Percentiles rank a stretch among this genome's conserved stretches.
Evolutionary conservation across 164 flowering plant species (phyloP).

Genomic region (Aristolochia californica): DNA sequence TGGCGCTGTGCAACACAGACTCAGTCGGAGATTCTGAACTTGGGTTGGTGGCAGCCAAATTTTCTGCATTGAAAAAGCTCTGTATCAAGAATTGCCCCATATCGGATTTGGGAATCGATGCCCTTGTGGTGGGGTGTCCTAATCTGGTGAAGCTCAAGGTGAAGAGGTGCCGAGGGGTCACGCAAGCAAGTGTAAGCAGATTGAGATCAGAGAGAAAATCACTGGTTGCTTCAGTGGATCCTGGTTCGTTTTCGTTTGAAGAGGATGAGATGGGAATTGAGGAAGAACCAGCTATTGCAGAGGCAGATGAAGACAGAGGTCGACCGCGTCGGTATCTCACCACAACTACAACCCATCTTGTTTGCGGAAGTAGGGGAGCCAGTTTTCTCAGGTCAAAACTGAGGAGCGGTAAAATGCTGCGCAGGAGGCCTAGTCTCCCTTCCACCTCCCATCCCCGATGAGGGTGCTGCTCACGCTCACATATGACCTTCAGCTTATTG

Average conservation of each 20-base stretch:
- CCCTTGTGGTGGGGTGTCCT: constrained; percentile 21
- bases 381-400: constrained; percentile 15
- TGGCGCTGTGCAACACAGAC: constrained; percentile 25
- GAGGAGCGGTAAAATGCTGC: constrained; percentile 2
- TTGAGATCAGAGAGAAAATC: constrained; percentile 10
- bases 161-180: constrained; percentile 23
- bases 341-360: constrained; percentile 8
- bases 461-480: no score
- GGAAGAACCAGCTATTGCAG: not conserved
- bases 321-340: not conserved
- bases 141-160: constrained; percentile 25
- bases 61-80: constrained; percentile 19
- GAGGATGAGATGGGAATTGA: constrained; percentile 6
- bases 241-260: constrained; percentile 11
- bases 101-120: constrained; percentile 16
- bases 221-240: constrained; percentile 17
- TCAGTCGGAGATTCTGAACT: constrained; percentile 19
- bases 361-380: constrained; percentile 24
- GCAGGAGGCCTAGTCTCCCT: constrained; percentile 4
- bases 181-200: constrained; percentile 7
- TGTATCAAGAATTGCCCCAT: constrained; percentile 25
- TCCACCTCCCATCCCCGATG: not conserved
- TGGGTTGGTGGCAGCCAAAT: constrained; percentile 15
- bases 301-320: not conserved
- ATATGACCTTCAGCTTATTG: constrained; percentile 1